phyloP scores from a whole-genome alignment of 768 basidiomycete genomes.

The Lentinula guzmanii region DNA sequence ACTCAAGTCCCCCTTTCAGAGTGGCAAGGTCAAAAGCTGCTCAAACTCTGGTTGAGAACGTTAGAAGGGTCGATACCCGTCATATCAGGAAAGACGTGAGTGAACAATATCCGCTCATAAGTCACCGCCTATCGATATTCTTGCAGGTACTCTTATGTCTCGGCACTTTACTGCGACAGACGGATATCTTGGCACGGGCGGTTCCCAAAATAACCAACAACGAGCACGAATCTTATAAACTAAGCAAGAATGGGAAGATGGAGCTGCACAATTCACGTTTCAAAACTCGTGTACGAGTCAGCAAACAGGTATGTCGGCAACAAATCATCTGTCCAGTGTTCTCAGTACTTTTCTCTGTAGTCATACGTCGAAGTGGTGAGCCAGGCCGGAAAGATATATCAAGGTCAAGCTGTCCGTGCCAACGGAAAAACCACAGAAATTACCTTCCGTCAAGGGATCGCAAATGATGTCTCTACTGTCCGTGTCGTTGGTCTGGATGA shows the following conservation, averaged over 20 bases:
- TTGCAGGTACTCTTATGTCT: constrained; percentile 26
- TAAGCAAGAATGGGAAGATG: constrained; percentile 21
- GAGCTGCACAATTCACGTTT: constrained; percentile 31
- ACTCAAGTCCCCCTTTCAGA: constrained; percentile 12
- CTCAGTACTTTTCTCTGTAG: constrained; percentile 6
- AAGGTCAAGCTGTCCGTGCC: constrained; percentile 22
- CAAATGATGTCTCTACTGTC: constrained; percentile 22
- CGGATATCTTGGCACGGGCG: constrained; percentile 23
- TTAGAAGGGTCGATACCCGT: constrained; percentile 12
- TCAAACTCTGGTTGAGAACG: not conserved
- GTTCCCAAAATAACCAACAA: constrained; percentile 25
- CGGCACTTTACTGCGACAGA: constrained; percentile 22
- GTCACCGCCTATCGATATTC: not conserved
- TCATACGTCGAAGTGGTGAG: constrained; percentile 30
- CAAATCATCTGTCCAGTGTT: not conserved
- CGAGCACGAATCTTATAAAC: constrained; percentile 24
- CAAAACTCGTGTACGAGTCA: constrained; percentile 32
- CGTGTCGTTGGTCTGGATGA: constrained; percentile 36
- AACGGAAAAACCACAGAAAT: constrained; percentile 32
- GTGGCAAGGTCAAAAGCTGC: constrained; percentile 12
- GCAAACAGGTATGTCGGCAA: constrained; percentile 25
- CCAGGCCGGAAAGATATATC: constrained; percentile 20
- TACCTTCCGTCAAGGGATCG: constrained; percentile 12
- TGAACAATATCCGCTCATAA: not conserved
- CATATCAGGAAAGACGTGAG: constrained; percentile 15